These are phyloP conservation scores for Sporobolus alterniflorus DNA, from an alignment of 202 grass and related monocot species.

Conservation along the genomic window DNA sequence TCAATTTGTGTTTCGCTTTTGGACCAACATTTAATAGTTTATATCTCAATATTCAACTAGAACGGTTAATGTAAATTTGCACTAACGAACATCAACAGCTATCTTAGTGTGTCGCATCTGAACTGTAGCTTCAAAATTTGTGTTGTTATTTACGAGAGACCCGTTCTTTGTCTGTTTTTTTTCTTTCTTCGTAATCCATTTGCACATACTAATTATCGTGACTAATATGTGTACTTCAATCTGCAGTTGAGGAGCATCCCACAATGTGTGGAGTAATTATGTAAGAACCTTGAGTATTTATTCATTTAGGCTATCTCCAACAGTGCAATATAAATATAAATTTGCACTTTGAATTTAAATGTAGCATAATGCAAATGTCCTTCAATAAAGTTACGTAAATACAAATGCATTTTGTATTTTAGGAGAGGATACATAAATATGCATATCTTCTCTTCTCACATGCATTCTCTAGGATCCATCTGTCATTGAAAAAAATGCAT, in stretches of 20 bases:
- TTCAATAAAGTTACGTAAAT: too few species aligned
- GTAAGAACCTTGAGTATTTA: slow-evolving; percentile 48
- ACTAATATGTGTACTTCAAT: slow-evolving; percentile 2
- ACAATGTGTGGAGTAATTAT: slow-evolving; percentile 29
- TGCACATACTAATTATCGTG: background rate
- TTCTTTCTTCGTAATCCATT: background rate
- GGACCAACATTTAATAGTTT: background rate
- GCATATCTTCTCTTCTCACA: too few species aligned
- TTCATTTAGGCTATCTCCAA: too few species aligned
- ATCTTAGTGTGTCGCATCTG: background rate
- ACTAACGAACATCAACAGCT: too few species aligned
- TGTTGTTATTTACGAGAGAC: background rate
- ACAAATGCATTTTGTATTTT: too few species aligned
- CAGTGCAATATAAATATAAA: too few species aligned
- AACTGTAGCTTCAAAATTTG: slow-evolving; percentile 2
- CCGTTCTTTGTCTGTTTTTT: background rate
- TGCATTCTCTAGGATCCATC: too few species aligned
- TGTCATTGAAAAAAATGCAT: too few species aligned
- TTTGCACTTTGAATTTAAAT: too few species aligned
- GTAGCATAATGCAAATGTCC: too few species aligned
- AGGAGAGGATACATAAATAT: too few species aligned
- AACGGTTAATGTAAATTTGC: too few species aligned
- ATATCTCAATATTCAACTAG: background rate
- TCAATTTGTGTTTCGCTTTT: background rate
- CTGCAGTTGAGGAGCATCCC: slow-evolving; percentile 42